Evolutionary conservation across 371 early-diverging fungal genomes (phyloP).

Genomic region (Rhizomucor pusillus): DNA sequence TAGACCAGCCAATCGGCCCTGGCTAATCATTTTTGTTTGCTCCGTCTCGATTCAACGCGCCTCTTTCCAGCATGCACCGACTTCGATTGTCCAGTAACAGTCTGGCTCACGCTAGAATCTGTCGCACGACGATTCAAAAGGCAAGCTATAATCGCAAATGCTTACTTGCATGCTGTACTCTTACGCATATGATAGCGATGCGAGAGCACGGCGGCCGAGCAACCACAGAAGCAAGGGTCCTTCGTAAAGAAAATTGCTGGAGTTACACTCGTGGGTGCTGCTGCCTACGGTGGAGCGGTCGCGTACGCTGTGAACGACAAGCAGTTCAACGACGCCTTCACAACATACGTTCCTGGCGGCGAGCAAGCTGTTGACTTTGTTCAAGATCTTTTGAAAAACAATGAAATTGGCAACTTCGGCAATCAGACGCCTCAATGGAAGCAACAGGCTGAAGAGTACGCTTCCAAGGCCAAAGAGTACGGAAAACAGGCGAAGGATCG

Average conservation of each 20-base stretch:
- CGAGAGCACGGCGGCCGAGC: constrained; percentile 1
- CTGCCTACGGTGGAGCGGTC: constrained; percentile 25
- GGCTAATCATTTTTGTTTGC: too few species aligned
- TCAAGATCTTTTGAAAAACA: constrained; percentile 21
- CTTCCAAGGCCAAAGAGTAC: constrained; percentile 15
- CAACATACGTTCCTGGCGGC: constrained; percentile 24
- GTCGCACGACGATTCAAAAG: too few species aligned
- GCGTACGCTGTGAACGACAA: constrained; percentile 26
- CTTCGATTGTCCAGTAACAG: too few species aligned
- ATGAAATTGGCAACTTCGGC: constrained; percentile 17
- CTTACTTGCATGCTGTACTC: too few species aligned
- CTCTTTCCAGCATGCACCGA: too few species aligned
- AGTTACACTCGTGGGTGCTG: constrained; percentile 13
- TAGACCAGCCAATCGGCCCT: too few species aligned
- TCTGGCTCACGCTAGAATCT: too few species aligned
- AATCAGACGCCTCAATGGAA: constrained; percentile 13
- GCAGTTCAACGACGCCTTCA: constrained; percentile 21
- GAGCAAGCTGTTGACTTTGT: constrained; percentile 19
- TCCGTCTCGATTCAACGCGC: too few species aligned
- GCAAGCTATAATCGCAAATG: too few species aligned
- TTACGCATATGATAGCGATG: neutral
- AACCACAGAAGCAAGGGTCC: constrained; percentile 4
- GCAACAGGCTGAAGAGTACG: constrained; percentile 18
- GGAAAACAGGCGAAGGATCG: constrained; percentile 18
- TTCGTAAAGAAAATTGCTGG: constrained; percentile 12